Base-by-base conservation (phyloP, 495 filamentous ascomycete genomes). In the Lineolata rhizophorae region DNA sequence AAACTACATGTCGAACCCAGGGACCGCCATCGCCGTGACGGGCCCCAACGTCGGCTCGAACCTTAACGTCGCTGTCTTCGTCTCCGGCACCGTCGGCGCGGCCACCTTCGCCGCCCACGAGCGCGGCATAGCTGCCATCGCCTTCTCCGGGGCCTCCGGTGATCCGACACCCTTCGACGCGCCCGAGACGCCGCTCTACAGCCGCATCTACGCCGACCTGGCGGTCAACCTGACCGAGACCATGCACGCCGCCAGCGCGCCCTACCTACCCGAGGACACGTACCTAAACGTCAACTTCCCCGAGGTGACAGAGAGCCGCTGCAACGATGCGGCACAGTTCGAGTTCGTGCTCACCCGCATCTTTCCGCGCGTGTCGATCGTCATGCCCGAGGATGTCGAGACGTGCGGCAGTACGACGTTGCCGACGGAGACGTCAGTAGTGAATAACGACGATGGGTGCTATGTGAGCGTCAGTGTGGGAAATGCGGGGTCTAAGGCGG, bases 221-320 rank as follows among this genome's bases (percentile, higher is more conserved):
- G 58, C 72, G 4, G 52, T 59, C 11, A 66, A 61, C 20, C 35
- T 78, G 2, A 67, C 63, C 5, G 49, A 69, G 13, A 49, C 50
- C 0, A 34, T 76, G 5, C 30, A 71, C 1, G 51, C 42, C 5
- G 53, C 62, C 5, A 67, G 67, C n/a, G 52, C 47, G 8, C 72
- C 72, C 0, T 75, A 70, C 33, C 54, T 76, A 1, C 69, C 70
- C 0, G 35, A 48, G 0, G 52, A 61, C 28, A 54, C 63, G 9
- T 78, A 59, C 58, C 55, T 78, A 29, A 76, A 76, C 36, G 68
- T 76, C 32, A 76, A 78, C 46, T 76, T 68, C 43, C 62, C 63
- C 2, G 47, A 50, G 8, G 59, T 68, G 9, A 50, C 42, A 2
- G 54, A 49, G 2, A 44, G 40, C 2, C 45, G 47, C 24, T 75